A percentile compares a stretch with the other conserved stretches of the same genome.
These are phyloP conservation scores for Candida ascalaphidarum DNA, from an alignment of 805 yeast genomes.

Conservation along the genomic window DNA sequence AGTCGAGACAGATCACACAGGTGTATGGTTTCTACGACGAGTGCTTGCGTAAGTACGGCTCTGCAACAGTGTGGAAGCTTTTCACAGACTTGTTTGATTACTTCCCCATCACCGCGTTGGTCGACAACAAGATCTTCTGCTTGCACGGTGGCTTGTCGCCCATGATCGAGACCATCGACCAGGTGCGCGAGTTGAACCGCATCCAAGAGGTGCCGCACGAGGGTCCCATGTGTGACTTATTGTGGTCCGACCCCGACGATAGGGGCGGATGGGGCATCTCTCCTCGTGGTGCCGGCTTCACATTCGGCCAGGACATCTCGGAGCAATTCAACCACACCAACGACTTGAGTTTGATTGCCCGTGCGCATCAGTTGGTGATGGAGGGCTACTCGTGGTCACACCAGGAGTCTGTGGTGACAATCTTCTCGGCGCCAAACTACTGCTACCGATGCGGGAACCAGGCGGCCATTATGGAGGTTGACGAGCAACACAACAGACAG, in stretches of 20 bases:
- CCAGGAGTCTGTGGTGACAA: constrained; percentile 89
- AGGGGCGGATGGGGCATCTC: constrained; percentile 97
- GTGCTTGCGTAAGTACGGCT: constrained; percentile 86
- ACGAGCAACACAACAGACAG: constrained; percentile 85
- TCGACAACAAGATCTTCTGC: constrained; percentile 85
- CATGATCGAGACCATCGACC: constrained; percentile 88
- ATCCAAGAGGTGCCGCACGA: constrained; percentile 96
- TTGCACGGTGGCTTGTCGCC: constrained; percentile 94
- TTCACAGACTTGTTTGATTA: constrained; percentile 89
- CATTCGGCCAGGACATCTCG: constrained; percentile 92
- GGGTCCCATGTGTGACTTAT: constrained; percentile 94
- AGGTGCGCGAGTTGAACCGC: constrained; percentile 83
- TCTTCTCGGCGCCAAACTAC: constrained; percentile 92
- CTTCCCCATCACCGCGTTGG: constrained; percentile 88
- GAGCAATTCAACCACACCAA: constrained; percentile 92
- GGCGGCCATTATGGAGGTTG: constrained; percentile 97
- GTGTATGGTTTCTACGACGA: constrained; percentile 95
- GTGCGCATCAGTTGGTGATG: constrained; percentile 98
- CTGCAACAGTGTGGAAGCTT: constrained; percentile 88
- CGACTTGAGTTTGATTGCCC: constrained; percentile 74
- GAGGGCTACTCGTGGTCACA: constrained; percentile 95
- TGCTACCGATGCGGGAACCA: constrained; percentile 97
- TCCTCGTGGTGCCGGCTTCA: constrained; percentile 98
- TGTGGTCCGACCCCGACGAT: constrained; percentile 97
- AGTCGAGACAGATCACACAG: constrained; percentile 91